These are phyloP conservation scores for Lolium multiflorum DNA, from an alignment of 176 grass and related monocot species.

Conservation along the genomic window DNA sequence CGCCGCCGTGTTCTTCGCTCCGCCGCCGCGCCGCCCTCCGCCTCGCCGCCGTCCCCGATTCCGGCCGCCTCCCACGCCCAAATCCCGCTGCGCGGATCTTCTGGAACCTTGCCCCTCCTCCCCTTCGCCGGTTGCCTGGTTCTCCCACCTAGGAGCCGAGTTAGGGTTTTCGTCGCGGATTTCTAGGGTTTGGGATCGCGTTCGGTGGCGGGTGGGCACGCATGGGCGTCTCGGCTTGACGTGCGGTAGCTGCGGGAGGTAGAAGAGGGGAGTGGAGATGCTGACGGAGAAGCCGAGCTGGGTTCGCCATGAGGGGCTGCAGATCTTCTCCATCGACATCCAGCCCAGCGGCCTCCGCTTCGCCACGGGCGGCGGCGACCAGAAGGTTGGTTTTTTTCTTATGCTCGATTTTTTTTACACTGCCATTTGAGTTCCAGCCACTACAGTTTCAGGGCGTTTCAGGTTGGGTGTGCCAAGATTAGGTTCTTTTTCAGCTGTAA, in stretches of 20 bases:
- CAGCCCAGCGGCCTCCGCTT: conserved; percentile 82
- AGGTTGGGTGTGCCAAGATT: not conserved
- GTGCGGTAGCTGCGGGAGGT: not conserved
- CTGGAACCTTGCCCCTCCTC: not conserved
- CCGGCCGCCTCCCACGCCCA: not conserved
- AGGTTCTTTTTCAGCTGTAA: not conserved
- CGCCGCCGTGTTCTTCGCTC: conserved; percentile 59
- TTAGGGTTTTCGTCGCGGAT: conserved; percentile 50
- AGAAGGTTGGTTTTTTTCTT: conserved; percentile 58
- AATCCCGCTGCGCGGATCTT: conserved; percentile 15
- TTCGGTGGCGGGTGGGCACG: not conserved
- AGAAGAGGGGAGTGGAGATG: conserved; percentile 42
- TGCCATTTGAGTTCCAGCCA: not conserved
- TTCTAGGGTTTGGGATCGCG: conserved; percentile 54
- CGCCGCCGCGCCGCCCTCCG: conserved; percentile 25
- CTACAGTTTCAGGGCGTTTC: not conserved
- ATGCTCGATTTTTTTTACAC: not conserved
- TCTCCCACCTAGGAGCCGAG: not conserved
- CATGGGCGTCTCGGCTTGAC: conserved; percentile 30
- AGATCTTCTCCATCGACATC: conserved; percentile 99
- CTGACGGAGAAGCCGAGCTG: conserved; percentile 91
- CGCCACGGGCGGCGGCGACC: conserved; percentile 94
- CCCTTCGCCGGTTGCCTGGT: not conserved
- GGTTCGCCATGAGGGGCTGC: conserved; percentile 91
- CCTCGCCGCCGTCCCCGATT: not conserved